Evolutionary conservation across 2,329 filamentous ascomycete species (phyloP).

Genomic region (Fusarium verticillioides): DNA sequence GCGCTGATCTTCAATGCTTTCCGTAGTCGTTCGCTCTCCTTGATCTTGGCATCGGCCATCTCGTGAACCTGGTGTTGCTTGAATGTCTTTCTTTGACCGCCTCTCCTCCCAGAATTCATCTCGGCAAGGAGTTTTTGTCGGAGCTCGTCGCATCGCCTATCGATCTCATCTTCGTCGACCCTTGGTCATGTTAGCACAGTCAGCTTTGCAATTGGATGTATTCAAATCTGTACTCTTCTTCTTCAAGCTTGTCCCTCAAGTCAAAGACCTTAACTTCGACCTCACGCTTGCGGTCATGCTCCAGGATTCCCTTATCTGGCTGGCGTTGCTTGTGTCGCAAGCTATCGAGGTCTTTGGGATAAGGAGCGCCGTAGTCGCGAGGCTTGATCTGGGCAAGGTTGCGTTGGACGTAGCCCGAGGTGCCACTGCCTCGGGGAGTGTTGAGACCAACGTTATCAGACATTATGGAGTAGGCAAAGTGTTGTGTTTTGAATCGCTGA

Average conservation of each 20-base stretch:
- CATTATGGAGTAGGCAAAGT: constrained; percentile 63
- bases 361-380: constrained; percentile 82
- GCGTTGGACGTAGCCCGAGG: constrained; percentile 96
- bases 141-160: constrained; percentile 64
- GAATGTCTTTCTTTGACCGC: constrained; percentile 64
- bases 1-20: constrained; percentile 88
- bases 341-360: constrained; percentile 75
- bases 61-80: constrained; percentile 97
- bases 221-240: constrained; percentile 73
- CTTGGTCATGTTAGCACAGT: constrained; percentile 53
- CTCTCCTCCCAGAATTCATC: constrained; percentile 49
- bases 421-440: constrained; percentile 93
- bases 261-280: constrained; percentile 96
- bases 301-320: constrained; percentile 91
- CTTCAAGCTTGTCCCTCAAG: constrained; percentile 89
- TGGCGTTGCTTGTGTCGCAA: constrained; percentile 82
- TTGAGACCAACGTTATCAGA: constrained; percentile 96
- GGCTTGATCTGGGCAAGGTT: constrained; percentile 90
- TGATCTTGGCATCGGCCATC: constrained; percentile 93
- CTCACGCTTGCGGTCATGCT: constrained; percentile 91
- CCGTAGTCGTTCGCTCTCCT: constrained; percentile 89
- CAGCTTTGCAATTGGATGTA: background rate
- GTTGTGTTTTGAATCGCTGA: background rate
- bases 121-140: constrained; percentile 55
- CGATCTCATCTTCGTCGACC: constrained; percentile 90